Percentiles rank a stretch among this genome's conserved stretches.
These are phyloP conservation scores for Ceratocystis huliohia DNA, from an alignment of 2,329 filamentous ascomycete genomes.

Conservation along the genomic window DNA sequence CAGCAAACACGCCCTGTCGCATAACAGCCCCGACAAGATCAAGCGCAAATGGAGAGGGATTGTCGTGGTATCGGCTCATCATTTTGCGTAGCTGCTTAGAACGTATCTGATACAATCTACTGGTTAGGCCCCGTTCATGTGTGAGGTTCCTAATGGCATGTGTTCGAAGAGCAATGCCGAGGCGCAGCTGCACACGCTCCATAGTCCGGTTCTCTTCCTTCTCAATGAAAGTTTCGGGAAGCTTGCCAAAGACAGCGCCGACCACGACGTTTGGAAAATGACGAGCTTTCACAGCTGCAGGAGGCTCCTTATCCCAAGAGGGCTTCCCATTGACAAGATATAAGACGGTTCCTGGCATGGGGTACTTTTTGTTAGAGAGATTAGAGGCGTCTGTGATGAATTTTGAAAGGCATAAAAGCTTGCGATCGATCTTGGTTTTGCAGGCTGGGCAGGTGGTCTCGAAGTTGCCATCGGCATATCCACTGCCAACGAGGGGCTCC, in stretches of 20 bases:
- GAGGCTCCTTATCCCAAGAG: background rate
- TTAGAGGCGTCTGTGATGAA: conserved; percentile 44
- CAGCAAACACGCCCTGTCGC: conserved; percentile 51
- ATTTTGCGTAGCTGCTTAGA: conserved; percentile 40
- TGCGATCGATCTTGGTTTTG: conserved; percentile 37
- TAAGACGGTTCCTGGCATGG: conserved; percentile 58
- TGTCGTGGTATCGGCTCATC: conserved; percentile 60
- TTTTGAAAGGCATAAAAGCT: conserved; percentile 47
- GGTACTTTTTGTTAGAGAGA: conserved; percentile 35
- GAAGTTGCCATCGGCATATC: conserved; percentile 50
- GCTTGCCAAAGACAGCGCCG: conserved; percentile 22
- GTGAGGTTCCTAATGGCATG: background rate
- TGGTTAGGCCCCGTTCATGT: background rate
- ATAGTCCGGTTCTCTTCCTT: background rate
- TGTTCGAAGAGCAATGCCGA: background rate
- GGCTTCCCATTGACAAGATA: conserved; percentile 41
- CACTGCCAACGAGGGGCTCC: conserved; percentile 33
- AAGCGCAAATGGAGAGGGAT: conserved; percentile 49
- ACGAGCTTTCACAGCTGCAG: conserved; percentile 23
- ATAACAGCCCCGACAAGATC: conserved; percentile 54
- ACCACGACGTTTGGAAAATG: conserved; percentile 49
- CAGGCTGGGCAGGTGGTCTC: conserved; percentile 40
- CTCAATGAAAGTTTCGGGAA: background rate
- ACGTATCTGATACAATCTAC: background rate
- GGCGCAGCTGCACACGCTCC: background rate